phyloP scores from a whole-genome alignment of 2,329 filamentous ascomycete species.

The Nothophoma quercina region DNA sequence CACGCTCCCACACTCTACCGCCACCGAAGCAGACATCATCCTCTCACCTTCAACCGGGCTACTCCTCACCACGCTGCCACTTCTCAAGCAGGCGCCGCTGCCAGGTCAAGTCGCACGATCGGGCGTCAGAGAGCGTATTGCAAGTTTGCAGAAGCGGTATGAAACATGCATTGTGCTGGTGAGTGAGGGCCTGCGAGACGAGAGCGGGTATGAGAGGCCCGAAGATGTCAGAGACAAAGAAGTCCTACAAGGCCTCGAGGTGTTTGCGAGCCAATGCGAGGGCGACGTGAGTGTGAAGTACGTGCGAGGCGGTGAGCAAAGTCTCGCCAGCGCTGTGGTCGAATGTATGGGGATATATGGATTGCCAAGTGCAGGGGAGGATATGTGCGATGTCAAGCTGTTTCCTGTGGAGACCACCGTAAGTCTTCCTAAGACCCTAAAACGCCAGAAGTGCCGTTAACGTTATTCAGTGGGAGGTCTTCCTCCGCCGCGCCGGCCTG shows the following conservation, averaged over 20 bases:
- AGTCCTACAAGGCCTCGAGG: constrained; percentile 59
- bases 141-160: constrained; percentile 65
- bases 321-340: constrained; percentile 46
- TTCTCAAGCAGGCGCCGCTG: constrained; percentile 73
- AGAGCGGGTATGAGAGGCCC: constrained; percentile 27
- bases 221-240: constrained; percentile 52
- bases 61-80: constrained; percentile 73
- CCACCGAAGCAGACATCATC: constrained; percentile 74
- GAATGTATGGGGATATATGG: constrained; percentile 46
- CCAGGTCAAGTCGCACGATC: constrained; percentile 61
- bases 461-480: constrained; percentile 65
- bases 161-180: constrained; percentile 73
- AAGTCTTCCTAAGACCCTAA: constrained; percentile 1
- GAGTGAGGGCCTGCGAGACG: constrained; percentile 53
- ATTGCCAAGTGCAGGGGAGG: constrained; percentile 32
- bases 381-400: constrained; percentile 47
- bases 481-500: constrained; percentile 70
- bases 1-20: constrained; percentile 33
- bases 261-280: constrained; percentile 55
- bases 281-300: constrained; percentile 49
- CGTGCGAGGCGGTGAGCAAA: constrained; percentile 53
- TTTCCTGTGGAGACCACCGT: constrained; percentile 65
- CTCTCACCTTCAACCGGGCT: constrained; percentile 74
- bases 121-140: constrained; percentile 63
- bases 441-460: constrained; percentile 5